These are phyloP conservation scores for Arthonia radiata DNA, from an alignment of 495 filamentous ascomycete genomes.

Conservation along the genomic window DNA sequence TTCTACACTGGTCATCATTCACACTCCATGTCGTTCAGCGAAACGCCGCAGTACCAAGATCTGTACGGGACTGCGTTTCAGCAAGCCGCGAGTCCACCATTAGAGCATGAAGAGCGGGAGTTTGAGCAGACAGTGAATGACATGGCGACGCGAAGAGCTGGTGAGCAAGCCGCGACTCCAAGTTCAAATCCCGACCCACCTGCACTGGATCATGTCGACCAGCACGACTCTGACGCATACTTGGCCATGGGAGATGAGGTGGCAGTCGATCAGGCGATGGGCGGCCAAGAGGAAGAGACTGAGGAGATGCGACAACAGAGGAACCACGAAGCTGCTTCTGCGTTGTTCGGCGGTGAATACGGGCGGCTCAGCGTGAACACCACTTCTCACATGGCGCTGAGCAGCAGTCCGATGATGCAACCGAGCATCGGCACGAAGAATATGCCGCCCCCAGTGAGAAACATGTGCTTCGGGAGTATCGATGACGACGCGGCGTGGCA, in stretches of 20 bases:
- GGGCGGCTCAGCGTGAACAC: conserved; percentile 9
- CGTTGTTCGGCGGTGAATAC: conserved; percentile 25
- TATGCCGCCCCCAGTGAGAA: conserved; percentile 14
- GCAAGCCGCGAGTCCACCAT: conserved; percentile 54
- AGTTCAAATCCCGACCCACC: conserved; percentile 12
- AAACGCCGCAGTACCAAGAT: conserved; percentile 5
- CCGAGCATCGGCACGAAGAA: conserved; percentile 4
- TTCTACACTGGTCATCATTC: conserved; percentile 51
- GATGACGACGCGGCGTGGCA: conserved; percentile 14
- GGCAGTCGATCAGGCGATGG: conserved; percentile 8
- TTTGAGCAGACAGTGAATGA: conserved; percentile 84
- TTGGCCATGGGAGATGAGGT: conserved; percentile 7
- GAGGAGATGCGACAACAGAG: conserved; percentile 20
- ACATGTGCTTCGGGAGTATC: conserved; percentile 1
- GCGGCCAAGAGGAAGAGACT: conserved; percentile 16
- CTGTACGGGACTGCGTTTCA: conserved; percentile 8
- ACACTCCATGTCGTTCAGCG: conserved; percentile 19
- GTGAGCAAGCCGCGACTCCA: conserved; percentile 27
- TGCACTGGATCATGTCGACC: conserved; percentile 3
- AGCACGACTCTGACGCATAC: conserved; percentile 3
- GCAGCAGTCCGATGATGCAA: conserved; percentile 17
- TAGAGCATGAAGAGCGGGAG: conserved; percentile 89
- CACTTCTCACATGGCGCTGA: conserved; percentile 6
- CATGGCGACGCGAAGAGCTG: conserved; percentile 14
- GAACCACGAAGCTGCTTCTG: conserved; percentile 25